Evolutionary conservation across 257 asterid genomes (phyloP), one percentile per base, ranked within the genome.

Genomic region (Hygrophila difformis): DNA sequence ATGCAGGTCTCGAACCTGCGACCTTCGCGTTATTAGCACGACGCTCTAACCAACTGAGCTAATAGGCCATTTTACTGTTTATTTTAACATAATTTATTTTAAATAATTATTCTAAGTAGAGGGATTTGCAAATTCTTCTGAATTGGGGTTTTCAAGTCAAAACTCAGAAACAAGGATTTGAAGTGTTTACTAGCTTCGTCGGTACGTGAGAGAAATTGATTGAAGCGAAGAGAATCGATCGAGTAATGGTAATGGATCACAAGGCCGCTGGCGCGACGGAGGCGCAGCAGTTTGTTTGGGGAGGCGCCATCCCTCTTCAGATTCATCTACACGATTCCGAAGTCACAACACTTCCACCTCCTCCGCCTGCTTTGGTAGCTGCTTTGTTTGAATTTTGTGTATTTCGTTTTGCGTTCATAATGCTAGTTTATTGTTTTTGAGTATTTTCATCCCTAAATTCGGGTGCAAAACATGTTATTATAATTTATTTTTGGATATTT

Each of bases 311-410:
- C 52, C 99, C 99, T n/a, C 87, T 92, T 16, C 97, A 81, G 64
- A 85, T 92, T 71, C 94, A 78, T 65, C 99, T 92, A 72, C 95
- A 92, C 61, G 85, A 92, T 29, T 78, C 94, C 13, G 95, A 91
- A 83, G 97, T 91, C 71, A 76, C 99, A 12, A 82, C 93, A 55
- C 89, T 86, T 16, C 96, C 99, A 42, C 68, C 78, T 39, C 99
- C 97, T 8, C 60, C 94, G 15, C 87, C 97, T 56, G 99, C 96
- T 59, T 50, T 91, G 79, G 96, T 91, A 66, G 0, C 12, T 7
- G 15, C 4, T 20, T 6, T 28, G 24, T 13, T 15, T n/a, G 31
- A 1, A 37, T 39, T 31, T 45, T 11, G n/a, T 45, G 14, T 16
- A 5, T 36, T 44, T 40, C 33, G 33, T 42, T 39, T 51, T 61